Evolutionary conservation across 768 basidiomycete species (phyloP), one percentile per base, ranked within the genome.

Genomic region (Lactarius tabidus): DNA sequence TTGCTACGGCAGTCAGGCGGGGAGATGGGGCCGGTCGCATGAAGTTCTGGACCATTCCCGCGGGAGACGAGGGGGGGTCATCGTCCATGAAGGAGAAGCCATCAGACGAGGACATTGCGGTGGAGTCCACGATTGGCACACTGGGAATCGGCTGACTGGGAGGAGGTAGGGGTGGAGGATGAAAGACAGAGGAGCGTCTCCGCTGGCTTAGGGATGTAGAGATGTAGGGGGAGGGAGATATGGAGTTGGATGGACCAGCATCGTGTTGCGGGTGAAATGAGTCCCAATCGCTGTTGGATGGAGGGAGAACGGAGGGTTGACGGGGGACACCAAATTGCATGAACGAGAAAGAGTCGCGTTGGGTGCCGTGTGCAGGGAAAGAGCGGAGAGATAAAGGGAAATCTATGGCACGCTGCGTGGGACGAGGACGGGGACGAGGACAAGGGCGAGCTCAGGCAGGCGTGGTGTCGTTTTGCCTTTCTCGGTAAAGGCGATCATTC

Each of bases 131-230:
- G 20, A 73, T 69, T 45, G 90, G 90, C 39, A 90, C 71, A 70
- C 79, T 85, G 57, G 90, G 90, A 64, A 91, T 91, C 57, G 90
- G 90, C 70, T 85, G 82, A 71, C 79, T 84, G 26, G 90, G 90
- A 51, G 90, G 90, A 23, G 90, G 90, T 43, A 86, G 83, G 7
- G 89, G 88, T 53, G 87, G 84, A 29, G 79, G 78, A 70, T 84
- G 81, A 15, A 84, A 82, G 62, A 83, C 86, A 60, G 86, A 85
- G 29, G 88, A 90, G 70, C 90, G 88, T 59, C 90, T 85, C 62
- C 88, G 85, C 66, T 82, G 81, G 52, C 68, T 59, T 28, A 68
- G 38, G 38, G 71, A 74, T 31, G 63, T 59, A 63, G 63, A 72
- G 48, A 62, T 23, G 67, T 80, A 70, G 23, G 75, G 67, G 3